Base-by-base conservation (phyloP, 169 alveolate species). In the Plasmodium reichenowi region DNA sequence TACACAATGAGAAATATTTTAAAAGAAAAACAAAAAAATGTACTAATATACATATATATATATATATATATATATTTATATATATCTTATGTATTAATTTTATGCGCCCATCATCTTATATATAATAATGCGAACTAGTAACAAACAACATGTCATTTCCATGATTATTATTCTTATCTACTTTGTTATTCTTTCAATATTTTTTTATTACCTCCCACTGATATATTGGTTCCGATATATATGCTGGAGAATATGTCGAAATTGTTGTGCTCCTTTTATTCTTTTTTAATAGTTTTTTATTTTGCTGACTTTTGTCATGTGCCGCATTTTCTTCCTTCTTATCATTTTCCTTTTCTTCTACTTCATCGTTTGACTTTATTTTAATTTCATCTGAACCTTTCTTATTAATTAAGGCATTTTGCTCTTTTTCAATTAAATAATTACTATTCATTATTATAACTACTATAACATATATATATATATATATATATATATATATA, bases 211-310 rank as follows among this genome's bases (percentile, higher is more conserved):
- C 90, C 90, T 62, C 90, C 90, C 90, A 80, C 15, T 80, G 90
- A 47, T 80, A 80, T 62, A 80, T 22, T 2, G 90, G 90, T 10
- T 80, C 90, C n/a, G 90, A 80, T 32, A 80, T 80, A 26, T 80
- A 71, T 12, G 90, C 90, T 24, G 90, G 90, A 0, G 90, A 80
- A 59, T 67, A 80, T 22, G 90, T 60, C 20, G 90, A 80, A 80
- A 80, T 68, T 29, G 90, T 24, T 56, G 38, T 60, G 24, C 9
- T 47, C 26, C 43, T 68, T 22, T 45, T 67, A 17, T 29, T 17
- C 50, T 68, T 70, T 43, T 45, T 80, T 7, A n/a, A 2, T 3
- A 20, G 22, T 59, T 67, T 63, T 32, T 26, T 74, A 38, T 20
- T 74, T n/a, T 20, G 47, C 32, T 54, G 24, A 22, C 47, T 22